These are phyloP conservation scores for Cyberlindnera maritima DNA, from an alignment of 805 yeast genomes.

Conservation along the genomic window DNA sequence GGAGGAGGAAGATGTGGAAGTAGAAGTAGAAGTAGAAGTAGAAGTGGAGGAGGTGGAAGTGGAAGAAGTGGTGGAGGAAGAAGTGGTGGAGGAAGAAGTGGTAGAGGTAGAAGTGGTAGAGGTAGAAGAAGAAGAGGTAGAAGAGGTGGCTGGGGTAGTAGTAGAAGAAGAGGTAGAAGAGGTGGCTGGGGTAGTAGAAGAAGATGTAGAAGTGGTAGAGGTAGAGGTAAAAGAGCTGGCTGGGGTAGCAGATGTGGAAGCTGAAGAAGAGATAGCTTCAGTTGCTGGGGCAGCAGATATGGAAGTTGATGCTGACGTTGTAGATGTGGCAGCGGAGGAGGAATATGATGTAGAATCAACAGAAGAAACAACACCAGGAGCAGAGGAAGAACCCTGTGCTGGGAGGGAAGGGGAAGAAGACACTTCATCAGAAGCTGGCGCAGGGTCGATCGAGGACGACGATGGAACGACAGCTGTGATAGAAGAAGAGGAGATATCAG, in stretches of 20 bases:
- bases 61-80: constrained; percentile 4
- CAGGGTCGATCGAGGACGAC: too few species aligned
- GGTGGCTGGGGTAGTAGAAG: not conserved
- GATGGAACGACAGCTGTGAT: not conserved
- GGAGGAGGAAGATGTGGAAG: constrained; percentile 12
- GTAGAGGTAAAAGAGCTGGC: constrained; percentile 4
- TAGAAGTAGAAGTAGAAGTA: constrained; percentile 12
- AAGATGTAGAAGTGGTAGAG: constrained; percentile 5
- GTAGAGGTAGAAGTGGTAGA: constrained; percentile 2
- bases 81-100: not conserved
- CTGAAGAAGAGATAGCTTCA: not conserved
- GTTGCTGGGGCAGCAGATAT: not conserved
- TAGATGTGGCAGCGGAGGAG: constrained; percentile 8
- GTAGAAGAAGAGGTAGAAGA: constrained; percentile 7
- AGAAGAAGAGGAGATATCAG: not conserved
- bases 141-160: not conserved
- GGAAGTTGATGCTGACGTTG: constrained; percentile 5
- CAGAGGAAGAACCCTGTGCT: constrained; percentile 1
- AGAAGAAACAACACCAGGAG: not conserved
- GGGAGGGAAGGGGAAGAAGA: constrained; percentile 11
- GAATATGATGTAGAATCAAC: constrained; percentile 1
- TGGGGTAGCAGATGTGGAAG: constrained; percentile 8
- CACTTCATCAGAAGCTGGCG: too few species aligned
- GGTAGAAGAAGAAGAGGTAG: constrained; percentile 1
- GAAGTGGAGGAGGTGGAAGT: constrained; percentile 9